Base-by-base conservation (phyloP, 176 grass and related monocot species). In the Miscanthus lutarioriparius region DNA sequence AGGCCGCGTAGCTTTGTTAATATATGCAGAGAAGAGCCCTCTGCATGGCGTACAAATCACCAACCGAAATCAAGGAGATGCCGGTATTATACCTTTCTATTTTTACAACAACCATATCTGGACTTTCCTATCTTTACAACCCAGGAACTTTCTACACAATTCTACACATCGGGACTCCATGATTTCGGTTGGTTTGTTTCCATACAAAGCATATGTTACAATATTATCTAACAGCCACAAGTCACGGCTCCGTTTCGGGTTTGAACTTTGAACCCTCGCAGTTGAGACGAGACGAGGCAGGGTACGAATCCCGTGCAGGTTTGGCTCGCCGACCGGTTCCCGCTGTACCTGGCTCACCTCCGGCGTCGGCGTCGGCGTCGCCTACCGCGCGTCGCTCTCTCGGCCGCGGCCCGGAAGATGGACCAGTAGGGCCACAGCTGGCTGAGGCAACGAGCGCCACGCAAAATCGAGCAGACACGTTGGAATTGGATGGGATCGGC, bases 241-340 rank as follows among this genome's bases (percentile, higher is more conserved):
- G 17, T 53, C 49, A 20, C 48, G 17, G 51, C 20, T 58, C 51
- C 47, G 47, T 49, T 49, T 6, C 51, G 51, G 17, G 6, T n/a
- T n/a, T 58, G 53, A 58, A 10, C 51, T 28, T 25, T 72, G 44
- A 14, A 15, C 44, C 44, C 37, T 13, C 37, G 10, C 38, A 2
- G 56, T 12, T 15, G 44, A 47, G 44, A 47, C 44, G 44, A 47
- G 44, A 47, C 44, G 11, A 44, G 41, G 9, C 41, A 45, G 0
- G 70, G 15, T 7, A 10, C 1, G 76, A 16, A 48, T 77, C 19
- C 54, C 86, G 80, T 78, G 80, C 65, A 71, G 33, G 74, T n/a
- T 25, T 43, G 8, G 17, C 27, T 48, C n/a, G 71, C 78, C 71
- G 59, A 70, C 77, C 62, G 78, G 61, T 51, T 38, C 17, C 7